Conservation (phyloP, 148 eudicot species). For the Pouteria glomerata region DNA sequence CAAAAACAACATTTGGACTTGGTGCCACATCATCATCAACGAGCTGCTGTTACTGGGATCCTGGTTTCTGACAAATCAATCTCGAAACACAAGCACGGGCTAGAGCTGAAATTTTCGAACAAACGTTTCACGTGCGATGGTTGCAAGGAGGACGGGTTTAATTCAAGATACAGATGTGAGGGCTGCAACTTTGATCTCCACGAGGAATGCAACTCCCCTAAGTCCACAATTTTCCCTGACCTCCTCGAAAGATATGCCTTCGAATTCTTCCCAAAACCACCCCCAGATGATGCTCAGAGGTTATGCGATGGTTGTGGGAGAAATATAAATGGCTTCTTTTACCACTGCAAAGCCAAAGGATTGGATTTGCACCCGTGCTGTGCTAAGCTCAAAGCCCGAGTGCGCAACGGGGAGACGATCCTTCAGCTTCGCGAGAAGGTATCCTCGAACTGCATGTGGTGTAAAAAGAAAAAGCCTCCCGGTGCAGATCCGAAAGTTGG, state of each 20-base stretch:
- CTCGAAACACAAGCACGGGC: background rate
- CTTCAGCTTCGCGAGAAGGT: background rate
- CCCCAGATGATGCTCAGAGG: no score
- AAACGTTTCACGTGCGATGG: slow-evolving; percentile 8
- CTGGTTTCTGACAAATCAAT: background rate
- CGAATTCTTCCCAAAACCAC: background rate
- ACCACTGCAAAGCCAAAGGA: background rate
- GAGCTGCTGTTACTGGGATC: no score
- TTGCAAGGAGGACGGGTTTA: slow-evolving; percentile 12
- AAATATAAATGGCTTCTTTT: background rate
- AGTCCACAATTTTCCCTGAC: background rate
- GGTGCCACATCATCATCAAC: no score
- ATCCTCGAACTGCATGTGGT: background rate
- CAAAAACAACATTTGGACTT: no score
- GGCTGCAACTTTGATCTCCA: slow-evolving; percentile 9
- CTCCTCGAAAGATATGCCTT: background rate
- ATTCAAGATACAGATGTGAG: slow-evolving; percentile 8
- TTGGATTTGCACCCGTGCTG: slow-evolving; percentile 12
- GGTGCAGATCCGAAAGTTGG: no score
- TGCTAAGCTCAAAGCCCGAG: background rate
- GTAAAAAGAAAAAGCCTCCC: background rate
- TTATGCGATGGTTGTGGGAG: slow-evolving; percentile 10
- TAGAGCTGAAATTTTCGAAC: background rate
- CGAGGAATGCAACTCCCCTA: slow-evolving; percentile 5
- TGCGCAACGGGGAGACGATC: background rate